Conservation (phyloP, 257 asterid species). For the Solanum paucissectum region DNA sequence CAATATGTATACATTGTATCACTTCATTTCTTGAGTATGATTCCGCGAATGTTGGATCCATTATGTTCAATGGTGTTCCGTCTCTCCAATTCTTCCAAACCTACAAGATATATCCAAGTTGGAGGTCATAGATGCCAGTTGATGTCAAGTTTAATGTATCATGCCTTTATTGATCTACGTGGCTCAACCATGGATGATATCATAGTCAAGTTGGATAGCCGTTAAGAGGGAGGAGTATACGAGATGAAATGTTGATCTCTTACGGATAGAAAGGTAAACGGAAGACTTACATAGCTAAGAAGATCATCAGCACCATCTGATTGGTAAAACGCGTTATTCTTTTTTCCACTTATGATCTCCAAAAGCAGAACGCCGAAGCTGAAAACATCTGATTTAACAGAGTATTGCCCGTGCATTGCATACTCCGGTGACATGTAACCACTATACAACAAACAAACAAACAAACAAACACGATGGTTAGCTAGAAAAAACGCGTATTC, state of each 20-base stretch:
- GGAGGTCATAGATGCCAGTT: neutral
- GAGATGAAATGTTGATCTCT: neutral
- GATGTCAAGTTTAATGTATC: neutral
- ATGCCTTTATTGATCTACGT: neutral
- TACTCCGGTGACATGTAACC: conserved; percentile 23
- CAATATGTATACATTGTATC: conserved; percentile 9
- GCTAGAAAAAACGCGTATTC: neutral
- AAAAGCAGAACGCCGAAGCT: conserved; percentile 13
- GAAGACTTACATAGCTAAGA: conserved; percentile 10
- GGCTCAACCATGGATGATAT: neutral
- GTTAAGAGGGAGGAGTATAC: neutral
- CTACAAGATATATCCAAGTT: neutral
- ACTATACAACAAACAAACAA: neutral
- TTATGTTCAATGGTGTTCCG: conserved; percentile 6
- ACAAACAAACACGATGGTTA: neutral
- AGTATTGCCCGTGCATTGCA: neutral
- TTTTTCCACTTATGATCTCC: conserved; percentile 17
- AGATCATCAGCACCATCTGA: neutral
- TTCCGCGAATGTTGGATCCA: conserved; percentile 13
- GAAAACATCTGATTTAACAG: conserved; percentile 12
- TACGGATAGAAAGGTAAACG: neutral
- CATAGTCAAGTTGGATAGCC: neutral
- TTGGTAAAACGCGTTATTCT: neutral
- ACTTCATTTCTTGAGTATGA: conserved; percentile 8
- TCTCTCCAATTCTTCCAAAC: conserved; percentile 25